Percentiles rank a stretch among this genome's conserved stretches.
Evolutionary conservation across 176 grass and related monocot species (phyloP).

Genomic region (Zoysia pacifica): DNA sequence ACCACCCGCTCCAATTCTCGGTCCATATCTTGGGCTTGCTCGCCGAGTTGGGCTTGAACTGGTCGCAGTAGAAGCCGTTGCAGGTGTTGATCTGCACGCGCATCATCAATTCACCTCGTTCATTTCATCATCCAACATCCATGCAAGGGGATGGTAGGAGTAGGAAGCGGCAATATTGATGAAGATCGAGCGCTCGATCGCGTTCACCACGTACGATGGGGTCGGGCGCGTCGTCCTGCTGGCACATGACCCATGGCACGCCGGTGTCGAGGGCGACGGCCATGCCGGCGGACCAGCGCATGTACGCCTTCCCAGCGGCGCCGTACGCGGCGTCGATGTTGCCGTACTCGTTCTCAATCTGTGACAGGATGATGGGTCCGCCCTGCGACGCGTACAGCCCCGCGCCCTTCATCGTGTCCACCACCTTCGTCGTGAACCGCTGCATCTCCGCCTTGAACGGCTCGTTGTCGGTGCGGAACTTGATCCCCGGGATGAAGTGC

Average conservation of each 20-base stretch:
- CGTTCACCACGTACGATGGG: conserved; percentile 52
- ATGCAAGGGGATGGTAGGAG: not conserved
- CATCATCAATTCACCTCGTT: not conserved
- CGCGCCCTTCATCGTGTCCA: conserved; percentile 84
- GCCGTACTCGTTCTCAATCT: conserved; percentile 99
- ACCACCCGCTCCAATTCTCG: conserved; percentile 96
- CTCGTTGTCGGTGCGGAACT: conserved; percentile 92
- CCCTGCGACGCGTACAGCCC: conserved; percentile 97
- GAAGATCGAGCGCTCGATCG: not conserved
- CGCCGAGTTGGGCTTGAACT: conserved; percentile 77
- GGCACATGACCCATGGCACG: conserved; percentile 99
- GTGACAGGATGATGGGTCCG: conserved; percentile 90
- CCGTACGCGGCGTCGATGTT: conserved; percentile 72
- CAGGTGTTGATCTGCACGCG: conserved; percentile 93
- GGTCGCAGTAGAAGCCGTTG: conserved; percentile 98
- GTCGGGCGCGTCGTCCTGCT: conserved; percentile 85
- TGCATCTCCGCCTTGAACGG: conserved; percentile 97
- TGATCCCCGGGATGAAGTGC: conserved; percentile 96
- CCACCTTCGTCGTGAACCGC: conserved; percentile 90
- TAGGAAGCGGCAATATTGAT: no score
- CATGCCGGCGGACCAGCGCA: conserved; percentile 93
- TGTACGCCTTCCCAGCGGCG: conserved; percentile 63
- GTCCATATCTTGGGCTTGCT: conserved; percentile 95
- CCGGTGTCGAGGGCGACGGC: conserved; percentile 87
- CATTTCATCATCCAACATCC: not conserved